A percentile compares a stretch with the other conserved stretches of the same genome.
Evolutionary conservation across 2,329 filamentous ascomycete species (phyloP).

Genomic region (Penicillium sp.): DNA sequence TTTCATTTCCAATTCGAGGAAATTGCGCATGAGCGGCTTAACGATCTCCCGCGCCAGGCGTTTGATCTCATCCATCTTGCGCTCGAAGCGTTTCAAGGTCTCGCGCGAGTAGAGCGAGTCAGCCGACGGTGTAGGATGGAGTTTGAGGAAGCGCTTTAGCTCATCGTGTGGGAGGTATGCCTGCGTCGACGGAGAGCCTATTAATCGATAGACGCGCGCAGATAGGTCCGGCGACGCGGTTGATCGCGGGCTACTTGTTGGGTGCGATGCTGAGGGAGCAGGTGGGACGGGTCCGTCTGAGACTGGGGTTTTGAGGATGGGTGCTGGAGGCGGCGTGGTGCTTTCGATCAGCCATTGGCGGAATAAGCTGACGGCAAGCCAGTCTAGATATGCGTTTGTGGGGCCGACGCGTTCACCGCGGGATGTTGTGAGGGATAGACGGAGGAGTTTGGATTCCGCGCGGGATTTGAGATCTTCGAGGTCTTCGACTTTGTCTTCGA

Average conservation of each 20-base stretch:
- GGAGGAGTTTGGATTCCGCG: conserved; percentile 76
- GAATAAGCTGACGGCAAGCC: conserved; percentile 83
- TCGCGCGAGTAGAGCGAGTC: conserved; percentile 70
- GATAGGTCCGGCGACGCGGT: conserved; percentile 31
- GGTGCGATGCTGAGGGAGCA: conserved; percentile 9
- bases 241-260: conserved; percentile 22
- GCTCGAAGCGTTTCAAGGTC: conserved; percentile 80
- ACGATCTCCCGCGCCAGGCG: conserved; percentile 76
- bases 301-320: conserved; percentile 41
- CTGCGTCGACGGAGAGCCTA: conserved; percentile 60
- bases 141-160: conserved; percentile 83
- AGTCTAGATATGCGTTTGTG: conserved; percentile 76
- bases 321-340: conserved; percentile 66
- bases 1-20: conserved; percentile 72
- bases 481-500: conserved; percentile 93
- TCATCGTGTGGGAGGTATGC: conserved; percentile 79
- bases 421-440: conserved; percentile 71
- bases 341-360: conserved; percentile 91
- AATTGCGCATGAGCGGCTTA: conserved; percentile 78
- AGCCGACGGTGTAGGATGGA: conserved; percentile 61
- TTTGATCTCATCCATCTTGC: conserved; percentile 84
- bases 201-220: conserved; percentile 71
- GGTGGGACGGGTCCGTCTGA: conserved; percentile 9
- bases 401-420: conserved; percentile 80
- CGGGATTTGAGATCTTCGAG: conserved; percentile 76